phyloP scores from a whole-genome alignment of 1,139 yeast genomes.

The Suhomyces coccinellae region DNA sequence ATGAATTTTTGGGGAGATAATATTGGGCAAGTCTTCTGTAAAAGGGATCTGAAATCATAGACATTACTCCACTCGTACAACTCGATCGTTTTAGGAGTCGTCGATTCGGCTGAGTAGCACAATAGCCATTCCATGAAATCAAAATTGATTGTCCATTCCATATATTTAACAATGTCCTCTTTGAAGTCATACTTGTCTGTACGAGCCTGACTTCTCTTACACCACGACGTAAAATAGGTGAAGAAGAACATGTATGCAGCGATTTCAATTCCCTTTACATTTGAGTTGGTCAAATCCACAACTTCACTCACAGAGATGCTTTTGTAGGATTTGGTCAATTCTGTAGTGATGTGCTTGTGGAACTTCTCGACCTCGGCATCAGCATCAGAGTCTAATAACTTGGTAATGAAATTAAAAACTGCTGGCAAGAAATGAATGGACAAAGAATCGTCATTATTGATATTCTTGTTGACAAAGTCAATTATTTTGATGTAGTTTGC shows the following conservation, averaged over 20 bases:
- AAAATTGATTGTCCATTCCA: slow-evolving; percentile 41
- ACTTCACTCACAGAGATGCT: slow-evolving; percentile 23
- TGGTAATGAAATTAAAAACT: slow-evolving; percentile 46
- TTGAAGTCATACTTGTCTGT: slow-evolving; percentile 55
- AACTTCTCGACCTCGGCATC: slow-evolving; percentile 30
- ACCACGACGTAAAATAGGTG: slow-evolving; percentile 70
- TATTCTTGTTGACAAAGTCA: slow-evolving; percentile 29
- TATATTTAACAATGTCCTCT: slow-evolving; percentile 39
- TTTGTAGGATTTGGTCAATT: slow-evolving; percentile 16
- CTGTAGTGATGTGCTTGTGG: slow-evolving; percentile 21
- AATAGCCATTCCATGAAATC: slow-evolving; percentile 85
- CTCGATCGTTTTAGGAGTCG: slow-evolving; percentile 34
- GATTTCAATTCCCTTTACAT: slow-evolving; percentile 52
- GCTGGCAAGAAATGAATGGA: slow-evolving; percentile 67
- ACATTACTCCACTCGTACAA: slow-evolving; percentile 42
- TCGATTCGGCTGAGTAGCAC: slow-evolving; percentile 68
- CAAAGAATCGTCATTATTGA: slow-evolving; percentile 62
- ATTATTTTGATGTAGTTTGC: slow-evolving; percentile 39
- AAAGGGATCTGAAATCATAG: slow-evolving; percentile 66
- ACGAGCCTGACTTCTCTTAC: slow-evolving; percentile 51
- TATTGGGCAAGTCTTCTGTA: slow-evolving; percentile 66
- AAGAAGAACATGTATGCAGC: slow-evolving; percentile 56
- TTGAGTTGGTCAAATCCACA: slow-evolving; percentile 48
- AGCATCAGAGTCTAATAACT: slow-evolving; percentile 18
- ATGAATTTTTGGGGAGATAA: slow-evolving; percentile 43